phyloP scores from a whole-genome alignment of 345 rosid genomes.

The Linum trigynum region DNA sequence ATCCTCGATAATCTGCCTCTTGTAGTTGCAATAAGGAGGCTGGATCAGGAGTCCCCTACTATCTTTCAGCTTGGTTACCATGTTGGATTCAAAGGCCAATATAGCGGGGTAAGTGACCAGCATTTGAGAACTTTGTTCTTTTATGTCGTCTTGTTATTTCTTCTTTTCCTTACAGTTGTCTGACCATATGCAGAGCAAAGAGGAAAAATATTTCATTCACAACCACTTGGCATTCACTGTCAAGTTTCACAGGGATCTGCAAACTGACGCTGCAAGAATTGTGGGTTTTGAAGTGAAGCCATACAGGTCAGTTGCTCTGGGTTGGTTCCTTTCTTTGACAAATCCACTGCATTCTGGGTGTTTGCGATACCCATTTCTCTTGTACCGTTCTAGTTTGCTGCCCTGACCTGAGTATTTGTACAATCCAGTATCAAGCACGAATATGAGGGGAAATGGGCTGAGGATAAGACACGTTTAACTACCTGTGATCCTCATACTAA shows the following conservation, averaged over 20 bases:
- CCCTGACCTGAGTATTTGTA: background rate
- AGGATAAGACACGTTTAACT: background rate
- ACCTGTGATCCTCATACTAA: constrained; percentile 10
- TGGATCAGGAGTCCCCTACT: constrained; percentile 5
- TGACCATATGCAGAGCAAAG: constrained; percentile 5
- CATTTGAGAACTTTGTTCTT: background rate
- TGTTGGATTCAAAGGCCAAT: constrained; percentile 9
- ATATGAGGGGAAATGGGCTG: constrained; percentile 7
- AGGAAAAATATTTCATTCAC: constrained; percentile 9
- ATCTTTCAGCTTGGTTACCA: constrained; percentile 10
- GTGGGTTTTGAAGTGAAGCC: constrained; percentile 10
- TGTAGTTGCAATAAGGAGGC: constrained; percentile 1
- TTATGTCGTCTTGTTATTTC: background rate
- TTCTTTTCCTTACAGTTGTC: background rate
- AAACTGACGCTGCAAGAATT: constrained; percentile 10
- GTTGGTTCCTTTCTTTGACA: background rate
- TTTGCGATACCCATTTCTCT: background rate
- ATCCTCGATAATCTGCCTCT: constrained; percentile 9
- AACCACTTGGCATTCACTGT: constrained; percentile 11
- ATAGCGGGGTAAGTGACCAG: constrained; percentile 3
- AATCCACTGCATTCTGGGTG: background rate
- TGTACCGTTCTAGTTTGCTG: background rate
- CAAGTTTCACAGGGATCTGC: constrained; percentile 8
- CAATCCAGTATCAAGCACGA: background rate
- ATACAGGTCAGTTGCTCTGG: background rate